Percentiles rank a stretch among this genome's conserved stretches.
These are phyloP conservation scores for Ailanthus altissimus DNA, from an alignment of 345 rosid species.

Conservation along the genomic window DNA sequence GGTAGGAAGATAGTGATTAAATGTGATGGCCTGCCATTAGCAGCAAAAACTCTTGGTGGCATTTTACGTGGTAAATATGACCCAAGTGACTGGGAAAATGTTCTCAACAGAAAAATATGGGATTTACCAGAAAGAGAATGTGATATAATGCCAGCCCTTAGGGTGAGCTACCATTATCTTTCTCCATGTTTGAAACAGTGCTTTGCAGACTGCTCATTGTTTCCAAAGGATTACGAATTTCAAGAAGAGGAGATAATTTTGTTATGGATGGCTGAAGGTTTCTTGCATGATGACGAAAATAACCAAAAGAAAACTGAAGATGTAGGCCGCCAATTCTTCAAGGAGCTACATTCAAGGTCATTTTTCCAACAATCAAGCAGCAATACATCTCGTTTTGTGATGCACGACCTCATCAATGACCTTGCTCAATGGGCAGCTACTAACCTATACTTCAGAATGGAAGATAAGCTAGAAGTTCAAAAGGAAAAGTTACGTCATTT, in stretches of 20 bases:
- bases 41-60: constrained; percentile 38
- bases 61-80: constrained; percentile 28
- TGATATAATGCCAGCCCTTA: constrained; percentile 29
- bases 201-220: constrained; percentile 39
- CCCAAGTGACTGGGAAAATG: constrained; percentile 24
- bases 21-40: constrained; percentile 38
- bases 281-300: not conserved
- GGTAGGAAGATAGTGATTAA: constrained; percentile 34
- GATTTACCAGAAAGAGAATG: constrained; percentile 23
- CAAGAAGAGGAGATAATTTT: constrained; percentile 29
- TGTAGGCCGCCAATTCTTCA: not conserved
- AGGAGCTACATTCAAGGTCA: not conserved
- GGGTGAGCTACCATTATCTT: constrained; percentile 33
- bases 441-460: not conserved
- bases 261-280: constrained; percentile 44
- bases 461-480: not conserved
- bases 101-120: constrained; percentile 31
- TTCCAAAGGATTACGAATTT: constrained; percentile 39
- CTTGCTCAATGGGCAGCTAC: not conserved
- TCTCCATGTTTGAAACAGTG: constrained; percentile 38
- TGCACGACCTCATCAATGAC: constrained; percentile 19
- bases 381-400: not conserved
- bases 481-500: not conserved
- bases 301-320: not conserved
- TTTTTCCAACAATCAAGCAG: constrained; percentile 1